Evolutionary conservation across 345 rosid genomes (phyloP).

Genomic region (Eucalyptus virginea): DNA sequence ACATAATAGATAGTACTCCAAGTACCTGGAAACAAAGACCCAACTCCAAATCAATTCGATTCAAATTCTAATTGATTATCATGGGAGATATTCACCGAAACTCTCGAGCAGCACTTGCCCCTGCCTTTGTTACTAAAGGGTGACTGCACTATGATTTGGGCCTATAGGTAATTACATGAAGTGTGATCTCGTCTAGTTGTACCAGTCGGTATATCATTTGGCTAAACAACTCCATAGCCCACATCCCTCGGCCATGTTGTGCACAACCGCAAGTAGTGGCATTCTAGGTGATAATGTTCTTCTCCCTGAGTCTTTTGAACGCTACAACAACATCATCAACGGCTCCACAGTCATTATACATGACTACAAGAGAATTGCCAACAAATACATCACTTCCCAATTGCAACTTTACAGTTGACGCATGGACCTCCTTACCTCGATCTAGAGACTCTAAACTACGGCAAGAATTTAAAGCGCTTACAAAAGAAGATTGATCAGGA

Average conservation of each 20-base stretch:
- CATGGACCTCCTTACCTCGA: conserved; percentile 55
- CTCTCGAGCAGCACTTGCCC: too few relatives aligned
- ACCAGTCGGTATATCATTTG: too few relatives aligned
- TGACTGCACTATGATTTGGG: too few relatives aligned
- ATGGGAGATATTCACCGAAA: too few relatives aligned
- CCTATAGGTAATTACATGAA: too few relatives aligned
- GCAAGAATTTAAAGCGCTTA: conserved; percentile 56
- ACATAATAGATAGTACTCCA: not conserved
- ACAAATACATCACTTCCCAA: conserved; percentile 40
- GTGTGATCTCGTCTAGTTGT: not conserved
- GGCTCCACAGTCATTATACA: too few relatives aligned
- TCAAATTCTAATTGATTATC: not conserved
- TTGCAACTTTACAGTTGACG: conserved; percentile 36
- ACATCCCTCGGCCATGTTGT: conserved; percentile 36
- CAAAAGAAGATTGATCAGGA: conserved; percentile 71
- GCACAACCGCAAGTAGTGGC: conserved; percentile 54
- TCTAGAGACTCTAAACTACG: conserved; percentile 52
- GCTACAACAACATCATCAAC: conserved; percentile 4
- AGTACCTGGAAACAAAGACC: not conserved
- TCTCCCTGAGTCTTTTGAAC: conserved; percentile 23
- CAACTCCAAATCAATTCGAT: not conserved
- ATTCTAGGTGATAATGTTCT: conserved; percentile 64
- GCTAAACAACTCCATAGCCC: too few relatives aligned
- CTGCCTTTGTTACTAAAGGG: too few relatives aligned
- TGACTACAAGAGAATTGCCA: conserved; percentile 48